phyloP scores from a whole-genome alignment of 1,284 basidiomycete genomes.

The Microbotryomycetes sp. region DNA sequence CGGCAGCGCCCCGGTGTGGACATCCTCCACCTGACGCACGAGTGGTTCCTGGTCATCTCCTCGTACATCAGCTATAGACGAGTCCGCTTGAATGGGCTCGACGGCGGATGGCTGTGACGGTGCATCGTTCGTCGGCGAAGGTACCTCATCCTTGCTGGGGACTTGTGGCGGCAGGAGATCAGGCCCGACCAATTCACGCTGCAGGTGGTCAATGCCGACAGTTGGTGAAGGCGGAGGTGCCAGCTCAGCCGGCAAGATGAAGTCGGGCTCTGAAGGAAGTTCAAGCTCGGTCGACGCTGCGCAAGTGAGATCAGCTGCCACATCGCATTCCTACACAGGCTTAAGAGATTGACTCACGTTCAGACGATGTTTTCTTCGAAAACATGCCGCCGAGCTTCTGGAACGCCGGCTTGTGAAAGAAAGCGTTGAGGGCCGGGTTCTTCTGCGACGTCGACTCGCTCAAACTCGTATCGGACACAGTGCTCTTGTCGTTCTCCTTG shows the following conservation, averaged over 20 bases:
- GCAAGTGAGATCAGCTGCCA: too few species aligned
- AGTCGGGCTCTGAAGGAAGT: neutral
- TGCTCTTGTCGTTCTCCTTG: slow-evolving; percentile 1
- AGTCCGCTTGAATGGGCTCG: neutral
- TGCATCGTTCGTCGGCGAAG: neutral
- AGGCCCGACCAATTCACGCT: too few species aligned
- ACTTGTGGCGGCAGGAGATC: too few species aligned
- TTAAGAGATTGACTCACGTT: slow-evolving; percentile 1
- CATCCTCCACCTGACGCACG: neutral
- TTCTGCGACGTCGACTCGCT: neutral
- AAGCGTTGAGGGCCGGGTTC: neutral
- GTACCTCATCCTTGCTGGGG: neutral
- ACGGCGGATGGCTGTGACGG: neutral
- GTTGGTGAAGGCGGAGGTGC: neutral
- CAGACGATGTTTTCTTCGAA: neutral
- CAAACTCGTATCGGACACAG: neutral
- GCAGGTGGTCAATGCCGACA: too few species aligned
- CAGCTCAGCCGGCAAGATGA: neutral
- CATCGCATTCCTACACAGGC: too few species aligned
- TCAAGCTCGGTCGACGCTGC: too few species aligned
- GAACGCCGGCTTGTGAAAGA: neutral
- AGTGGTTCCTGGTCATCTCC: neutral
- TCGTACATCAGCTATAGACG: neutral
- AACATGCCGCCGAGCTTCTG: slow-evolving; percentile 1
- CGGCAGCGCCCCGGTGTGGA: neutral